These are phyloP conservation scores for Fusarium sp. DNA, from an alignment of 2,329 filamentous ascomycete species.

Conservation along the genomic window DNA sequence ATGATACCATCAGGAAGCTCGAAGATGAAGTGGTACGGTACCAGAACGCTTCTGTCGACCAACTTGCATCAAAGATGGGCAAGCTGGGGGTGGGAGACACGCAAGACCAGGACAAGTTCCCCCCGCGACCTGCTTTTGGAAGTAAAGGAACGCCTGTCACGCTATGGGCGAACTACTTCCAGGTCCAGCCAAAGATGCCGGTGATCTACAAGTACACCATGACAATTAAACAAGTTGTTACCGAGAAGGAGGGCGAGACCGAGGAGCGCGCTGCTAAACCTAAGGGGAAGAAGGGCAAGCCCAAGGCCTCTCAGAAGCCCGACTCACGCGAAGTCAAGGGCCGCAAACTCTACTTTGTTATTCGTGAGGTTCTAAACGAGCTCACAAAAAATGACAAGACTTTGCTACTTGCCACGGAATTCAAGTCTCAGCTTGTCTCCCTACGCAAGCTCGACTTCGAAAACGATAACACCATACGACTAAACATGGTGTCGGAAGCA, in stretches of 20 bases:
- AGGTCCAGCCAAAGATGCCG: constrained; percentile 53
- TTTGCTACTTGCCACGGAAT: constrained; percentile 58
- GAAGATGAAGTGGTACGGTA: constrained; percentile 55
- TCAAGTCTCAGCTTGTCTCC: constrained; percentile 61
- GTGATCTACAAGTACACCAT: constrained; percentile 60
- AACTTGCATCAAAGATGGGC: constrained; percentile 52
- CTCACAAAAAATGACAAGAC: constrained; percentile 49
- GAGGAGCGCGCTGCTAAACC: constrained; percentile 11
- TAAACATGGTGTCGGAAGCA: constrained; percentile 51
- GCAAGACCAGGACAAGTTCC: constrained; percentile 50
- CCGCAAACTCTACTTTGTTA: constrained; percentile 57
- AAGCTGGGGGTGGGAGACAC: constrained; percentile 48
- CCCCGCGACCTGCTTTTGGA: constrained; percentile 62
- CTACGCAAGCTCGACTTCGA: constrained; percentile 51
- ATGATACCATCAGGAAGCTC: constrained; percentile 49
- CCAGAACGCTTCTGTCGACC: constrained; percentile 44
- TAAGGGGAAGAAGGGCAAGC: constrained; percentile 31
- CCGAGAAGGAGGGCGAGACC: constrained; percentile 19
- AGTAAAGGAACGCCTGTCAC: constrained; percentile 54
- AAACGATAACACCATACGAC: constrained; percentile 46
- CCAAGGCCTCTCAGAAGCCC: constrained; percentile 15
- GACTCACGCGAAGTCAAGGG: constrained; percentile 52
- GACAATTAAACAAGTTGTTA: constrained; percentile 47
- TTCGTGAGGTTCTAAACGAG: constrained; percentile 52
- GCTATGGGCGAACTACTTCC: constrained; percentile 68